Evolutionary conservation across 805 yeast species (phyloP).

Genomic region (Metschnikowia hibisci): DNA sequence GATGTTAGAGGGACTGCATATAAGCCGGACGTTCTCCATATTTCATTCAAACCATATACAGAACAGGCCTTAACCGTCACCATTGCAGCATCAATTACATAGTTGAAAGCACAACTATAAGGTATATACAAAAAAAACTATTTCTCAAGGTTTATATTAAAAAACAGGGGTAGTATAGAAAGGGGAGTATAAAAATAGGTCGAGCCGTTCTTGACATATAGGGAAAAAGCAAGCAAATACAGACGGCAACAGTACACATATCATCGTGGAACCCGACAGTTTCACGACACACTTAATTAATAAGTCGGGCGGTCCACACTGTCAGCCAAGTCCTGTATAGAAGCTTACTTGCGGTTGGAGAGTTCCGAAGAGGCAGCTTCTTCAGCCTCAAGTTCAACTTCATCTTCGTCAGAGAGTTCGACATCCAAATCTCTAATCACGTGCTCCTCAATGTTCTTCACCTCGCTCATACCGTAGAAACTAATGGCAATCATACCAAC

Average conservation of each 20-base stretch:
- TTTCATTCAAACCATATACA: too few relatives aligned
- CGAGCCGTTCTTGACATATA: constrained; percentile 18
- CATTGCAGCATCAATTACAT: too few relatives aligned
- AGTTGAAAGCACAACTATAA: too few relatives aligned
- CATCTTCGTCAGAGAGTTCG: constrained; percentile 37
- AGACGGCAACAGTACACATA: neutral
- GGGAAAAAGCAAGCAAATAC: neutral
- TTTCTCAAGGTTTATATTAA: constrained; percentile 4
- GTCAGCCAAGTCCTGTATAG: neutral
- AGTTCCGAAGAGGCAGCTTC: constrained; percentile 9
- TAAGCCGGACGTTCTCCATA: too few relatives aligned
- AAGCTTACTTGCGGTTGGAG: constrained; percentile 7
- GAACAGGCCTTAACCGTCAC: too few relatives aligned
- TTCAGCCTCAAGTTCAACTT: constrained; percentile 11
- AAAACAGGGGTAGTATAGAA: constrained; percentile 8
- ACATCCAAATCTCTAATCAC: constrained; percentile 54
- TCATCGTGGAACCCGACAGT: neutral
- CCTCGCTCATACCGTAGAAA: constrained; percentile 82
- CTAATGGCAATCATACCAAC: constrained; percentile 76
- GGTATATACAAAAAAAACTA: too few relatives aligned
- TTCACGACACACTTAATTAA: constrained; percentile 12
- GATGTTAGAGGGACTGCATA: too few relatives aligned
- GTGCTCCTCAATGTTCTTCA: constrained; percentile 61
- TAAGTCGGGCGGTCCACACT: constrained; percentile 3
- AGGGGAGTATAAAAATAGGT: constrained; percentile 11